phyloP scores from a whole-genome alignment of 2,329 filamentous ascomycete species.

The Dryadomyces quercus-mongolicae region DNA sequence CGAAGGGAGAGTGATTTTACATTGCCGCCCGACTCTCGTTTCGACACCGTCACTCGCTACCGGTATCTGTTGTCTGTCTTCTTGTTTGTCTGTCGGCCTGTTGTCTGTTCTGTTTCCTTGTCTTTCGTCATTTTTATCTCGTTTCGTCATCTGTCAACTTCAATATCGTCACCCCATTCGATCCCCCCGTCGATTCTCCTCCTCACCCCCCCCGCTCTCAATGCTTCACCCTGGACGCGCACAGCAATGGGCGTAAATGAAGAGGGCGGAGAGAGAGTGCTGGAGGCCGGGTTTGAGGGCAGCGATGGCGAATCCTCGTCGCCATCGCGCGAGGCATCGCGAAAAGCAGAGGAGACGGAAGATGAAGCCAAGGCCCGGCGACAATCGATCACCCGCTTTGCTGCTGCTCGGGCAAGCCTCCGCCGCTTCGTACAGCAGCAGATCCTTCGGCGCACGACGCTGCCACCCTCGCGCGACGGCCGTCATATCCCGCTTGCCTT shows the following conservation, averaged over 20 bases:
- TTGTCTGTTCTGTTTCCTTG: too few species aligned
- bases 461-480: constrained; percentile 13
- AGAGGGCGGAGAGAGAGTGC: neutral
- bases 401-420: constrained; percentile 17
- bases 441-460: constrained; percentile 12
- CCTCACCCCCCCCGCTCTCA: neutral
- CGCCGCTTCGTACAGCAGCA: constrained; percentile 30
- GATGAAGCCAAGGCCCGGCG: neutral
- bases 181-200: neutral
- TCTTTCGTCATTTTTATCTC: neutral
- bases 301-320: neutral
- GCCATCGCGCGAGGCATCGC: neutral
- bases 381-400: neutral
- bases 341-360: neutral
- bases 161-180: neutral
- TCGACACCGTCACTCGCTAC: too few species aligned
- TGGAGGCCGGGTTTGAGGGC: neutral
- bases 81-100: neutral
- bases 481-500: constrained; percentile 21
- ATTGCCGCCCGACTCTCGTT: too few species aligned
- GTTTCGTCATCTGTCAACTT: neutral
- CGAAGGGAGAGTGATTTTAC: too few species aligned
- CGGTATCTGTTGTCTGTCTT: neutral
- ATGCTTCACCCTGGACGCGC: neutral
- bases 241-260: neutral